Conservation (phyloP, 2,329 filamentous ascomycete genomes). For the Nemania diffusa region DNA sequence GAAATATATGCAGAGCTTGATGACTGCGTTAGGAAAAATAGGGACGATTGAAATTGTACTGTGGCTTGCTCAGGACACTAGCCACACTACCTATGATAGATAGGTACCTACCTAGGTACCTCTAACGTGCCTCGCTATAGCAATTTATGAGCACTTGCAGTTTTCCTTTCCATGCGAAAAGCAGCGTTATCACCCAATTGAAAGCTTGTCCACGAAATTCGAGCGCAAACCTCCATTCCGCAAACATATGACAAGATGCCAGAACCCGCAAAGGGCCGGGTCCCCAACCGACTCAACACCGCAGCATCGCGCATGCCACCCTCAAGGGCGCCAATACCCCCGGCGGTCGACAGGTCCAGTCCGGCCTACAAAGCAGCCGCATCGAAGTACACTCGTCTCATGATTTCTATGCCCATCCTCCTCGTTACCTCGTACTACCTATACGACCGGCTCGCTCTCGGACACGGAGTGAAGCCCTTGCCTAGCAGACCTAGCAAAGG, state of each 20-base stretch:
- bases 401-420: conserved; percentile 65
- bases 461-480: conserved; percentile 40
- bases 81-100: neutral
- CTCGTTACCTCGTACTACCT: conserved; percentile 66
- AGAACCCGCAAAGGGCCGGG: neutral
- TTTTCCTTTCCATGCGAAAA: too few relatives aligned
- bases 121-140: too few relatives aligned
- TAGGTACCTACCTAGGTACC: too few relatives aligned
- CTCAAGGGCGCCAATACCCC: neutral
- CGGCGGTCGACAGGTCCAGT: conserved; percentile 48
- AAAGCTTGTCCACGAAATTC: neutral
- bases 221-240: neutral
- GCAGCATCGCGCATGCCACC: conserved; percentile 9
- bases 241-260: conserved; percentile 9
- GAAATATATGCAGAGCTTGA: too few relatives aligned
- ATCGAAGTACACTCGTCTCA: conserved; percentile 58
- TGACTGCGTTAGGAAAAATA: too few relatives aligned
- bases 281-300: conserved; percentile 6
- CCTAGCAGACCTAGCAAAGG: neutral
- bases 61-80: neutral
- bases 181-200: neutral
- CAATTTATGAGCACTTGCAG: neutral
- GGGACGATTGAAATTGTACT: neutral
- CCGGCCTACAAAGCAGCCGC: conserved; percentile 54
- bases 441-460: conserved; percentile 54